A percentile compares a stretch with the other conserved stretches of the same genome.
Evolutionary conservation across 2,329 filamentous ascomycete genomes (phyloP).

Genomic region (Dendryphion nanum): DNA sequence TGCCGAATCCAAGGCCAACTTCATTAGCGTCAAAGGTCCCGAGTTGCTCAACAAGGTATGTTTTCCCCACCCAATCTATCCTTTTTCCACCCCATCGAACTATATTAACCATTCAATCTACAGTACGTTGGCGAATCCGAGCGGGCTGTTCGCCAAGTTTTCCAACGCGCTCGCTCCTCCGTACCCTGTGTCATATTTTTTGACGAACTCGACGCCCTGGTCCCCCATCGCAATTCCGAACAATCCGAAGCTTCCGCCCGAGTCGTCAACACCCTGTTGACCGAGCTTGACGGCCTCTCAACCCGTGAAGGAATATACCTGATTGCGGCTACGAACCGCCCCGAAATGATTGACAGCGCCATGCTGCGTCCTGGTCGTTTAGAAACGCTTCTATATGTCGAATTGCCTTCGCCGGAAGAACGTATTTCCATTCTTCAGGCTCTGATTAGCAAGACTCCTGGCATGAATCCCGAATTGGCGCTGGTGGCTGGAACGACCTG

Average conservation of each 20-base stretch:
- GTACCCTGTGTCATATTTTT: slow-evolving; percentile 96
- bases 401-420: slow-evolving; percentile 75
- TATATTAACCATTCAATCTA: slow-evolving; percentile 9
- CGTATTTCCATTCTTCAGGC: slow-evolving; percentile 83
- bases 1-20: slow-evolving; percentile 93
- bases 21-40: slow-evolving; percentile 96
- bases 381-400: slow-evolving; percentile 85
- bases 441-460: slow-evolving; percentile 53
- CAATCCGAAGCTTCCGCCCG: slow-evolving; percentile 80
- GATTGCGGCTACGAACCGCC: slow-evolving; percentile 90
- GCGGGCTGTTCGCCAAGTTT: slow-evolving; percentile 87
- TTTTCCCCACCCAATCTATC: slow-evolving; percentile 1
- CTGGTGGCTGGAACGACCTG: slow-evolving; percentile 59
- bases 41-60: slow-evolving; percentile 83
- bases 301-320: slow-evolving; percentile 85
- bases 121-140: slow-evolving; percentile 92
- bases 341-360: slow-evolving; percentile 93
- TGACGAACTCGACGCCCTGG: slow-evolving; percentile 92
- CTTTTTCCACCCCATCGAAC: too few relatives aligned
- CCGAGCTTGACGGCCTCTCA: slow-evolving; percentile 85
- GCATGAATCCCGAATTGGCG: slow-evolving; percentile 57
- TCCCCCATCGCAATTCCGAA: slow-evolving; percentile 74
- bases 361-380: slow-evolving; percentile 90
- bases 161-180: slow-evolving; percentile 80
- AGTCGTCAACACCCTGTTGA: slow-evolving; percentile 92